Base-by-base conservation (phyloP, 202 grass and related monocot species). In the Saccharum hybrid region DNA sequence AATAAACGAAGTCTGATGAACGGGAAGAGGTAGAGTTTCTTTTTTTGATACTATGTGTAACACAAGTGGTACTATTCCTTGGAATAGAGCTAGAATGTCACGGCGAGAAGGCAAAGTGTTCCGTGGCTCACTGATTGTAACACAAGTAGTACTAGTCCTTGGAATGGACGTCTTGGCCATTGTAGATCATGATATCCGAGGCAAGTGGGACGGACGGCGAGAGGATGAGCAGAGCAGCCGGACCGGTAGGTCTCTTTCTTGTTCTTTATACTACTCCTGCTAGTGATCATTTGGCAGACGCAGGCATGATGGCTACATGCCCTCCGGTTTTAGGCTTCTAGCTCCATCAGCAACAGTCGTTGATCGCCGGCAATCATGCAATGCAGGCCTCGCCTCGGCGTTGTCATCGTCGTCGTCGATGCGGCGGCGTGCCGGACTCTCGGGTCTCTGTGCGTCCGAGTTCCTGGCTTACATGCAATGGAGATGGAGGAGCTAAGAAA, bases 341-440 rank as follows among this genome's bases (percentile, higher is more conserved):
- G n/a, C 31, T 13, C 23, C 22, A 77, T n/a, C 10, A n/a, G 0
- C 68, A 19, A 16, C 39, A 41, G 65, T 18, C 39, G 51, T 7
- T 70, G 68, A 30, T 78, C 52, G 66, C 40, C 74, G 6, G 46
- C 74, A 39, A 71, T 71, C 54, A 37, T 63, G 74, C 74, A 68
- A n/a, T 21, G 19, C 2, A 57, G 34, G 48, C 10, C 38, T 42
- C 31, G 64, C 33, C 48, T 48, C 13, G 45, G 2, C 43, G 30
- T 7, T 1, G 41, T 7, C 54, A 10, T 7, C 2, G 41, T 7
- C 74, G 42, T 13, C 74, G 38, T 41, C 56, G 28, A 31, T 31
- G 19, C 19, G 64, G 33, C 3, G 0, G 49, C 51, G 46, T 49
- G 39, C 39, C 39, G 8, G 39, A 41, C 39, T 41, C 39, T 41